A percentile compares a stretch with the other conserved stretches of the same genome.
These are phyloP conservation scores for Pseudocercospora ulei DNA, from an alignment of 2,329 filamentous ascomycete species.

Conservation along the genomic window DNA sequence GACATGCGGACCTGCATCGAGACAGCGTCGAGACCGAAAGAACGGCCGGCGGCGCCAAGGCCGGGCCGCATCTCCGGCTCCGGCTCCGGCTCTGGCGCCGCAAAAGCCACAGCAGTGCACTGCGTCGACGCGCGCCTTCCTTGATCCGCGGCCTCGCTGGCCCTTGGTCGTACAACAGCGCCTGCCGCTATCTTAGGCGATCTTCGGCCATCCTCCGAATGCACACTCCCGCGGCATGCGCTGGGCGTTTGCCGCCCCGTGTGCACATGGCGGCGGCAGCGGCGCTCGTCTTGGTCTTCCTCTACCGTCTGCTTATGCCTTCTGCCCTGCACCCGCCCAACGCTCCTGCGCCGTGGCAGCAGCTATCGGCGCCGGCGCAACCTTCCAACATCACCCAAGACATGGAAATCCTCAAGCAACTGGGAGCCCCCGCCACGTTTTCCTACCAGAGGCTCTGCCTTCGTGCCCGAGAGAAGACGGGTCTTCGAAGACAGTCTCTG, in stretches of 20 bases:
- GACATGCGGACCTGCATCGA: too few species aligned
- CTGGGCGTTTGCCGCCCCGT: conserved; percentile 4
- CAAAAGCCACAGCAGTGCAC: too few species aligned
- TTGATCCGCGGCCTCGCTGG: too few species aligned
- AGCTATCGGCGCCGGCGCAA: conserved; percentile 10
- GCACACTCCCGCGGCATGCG: conserved; percentile 6
- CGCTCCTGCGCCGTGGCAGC: conserved; percentile 13
- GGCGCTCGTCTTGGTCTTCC: conserved; percentile 17
- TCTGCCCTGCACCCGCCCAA: conserved; percentile 5
- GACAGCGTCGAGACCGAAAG: too few species aligned
- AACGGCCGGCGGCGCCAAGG: too few species aligned
- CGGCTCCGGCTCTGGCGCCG: too few species aligned
- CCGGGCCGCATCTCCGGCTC: too few species aligned
- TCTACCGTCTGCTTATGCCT: conserved; percentile 17
- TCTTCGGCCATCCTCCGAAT: neutral
- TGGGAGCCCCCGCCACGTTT: conserved; percentile 17
- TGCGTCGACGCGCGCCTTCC: too few species aligned
- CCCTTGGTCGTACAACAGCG: neutral
- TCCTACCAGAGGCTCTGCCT: conserved; percentile 22
- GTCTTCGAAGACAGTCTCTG: conserved; percentile 17
- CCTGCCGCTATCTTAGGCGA: too few species aligned
- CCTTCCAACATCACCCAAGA: conserved; percentile 19
- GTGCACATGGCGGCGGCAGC: conserved; percentile 16
- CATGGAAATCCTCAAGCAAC: conserved; percentile 19
- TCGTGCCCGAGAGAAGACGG: conserved; percentile 13